These are phyloP conservation scores for Podosphaera xanthii DNA, from an alignment of 2,329 filamentous ascomycete genomes.

Conservation along the genomic window DNA sequence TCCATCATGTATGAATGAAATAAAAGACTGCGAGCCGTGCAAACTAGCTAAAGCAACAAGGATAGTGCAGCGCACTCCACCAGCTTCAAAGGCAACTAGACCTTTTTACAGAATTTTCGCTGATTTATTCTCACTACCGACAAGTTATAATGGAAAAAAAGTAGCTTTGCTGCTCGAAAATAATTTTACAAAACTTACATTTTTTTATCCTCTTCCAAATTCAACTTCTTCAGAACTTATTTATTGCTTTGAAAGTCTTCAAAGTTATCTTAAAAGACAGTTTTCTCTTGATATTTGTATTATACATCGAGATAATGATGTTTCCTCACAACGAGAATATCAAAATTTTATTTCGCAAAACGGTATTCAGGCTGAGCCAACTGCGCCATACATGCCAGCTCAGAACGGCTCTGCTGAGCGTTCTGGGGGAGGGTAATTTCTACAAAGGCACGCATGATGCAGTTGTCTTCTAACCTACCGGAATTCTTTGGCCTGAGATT, in stretches of 20 bases:
- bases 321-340: not conserved
- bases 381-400: not conserved
- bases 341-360: not conserved
- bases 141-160: not conserved
- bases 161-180: not conserved
- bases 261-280: not conserved
- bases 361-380: not conserved
- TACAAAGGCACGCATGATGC: not conserved
- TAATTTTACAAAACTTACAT: not conserved
- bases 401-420: not conserved
- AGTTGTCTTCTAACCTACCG: not conserved
- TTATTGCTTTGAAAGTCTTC: not conserved
- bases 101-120: not conserved
- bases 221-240: not conserved
- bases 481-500: not conserved
- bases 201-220: not conserved
- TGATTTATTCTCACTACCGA: not conserved
- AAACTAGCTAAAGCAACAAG: not conserved
- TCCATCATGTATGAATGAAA: not conserved
- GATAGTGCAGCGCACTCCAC: not conserved
- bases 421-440: not conserved
- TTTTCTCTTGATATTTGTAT: not conserved
- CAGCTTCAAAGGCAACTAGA: not conserved
- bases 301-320: not conserved
- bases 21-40: not conserved